phyloP scores from a whole-genome alignment of 2,329 filamentous ascomycete species.

The Fusarium nurragi region DNA sequence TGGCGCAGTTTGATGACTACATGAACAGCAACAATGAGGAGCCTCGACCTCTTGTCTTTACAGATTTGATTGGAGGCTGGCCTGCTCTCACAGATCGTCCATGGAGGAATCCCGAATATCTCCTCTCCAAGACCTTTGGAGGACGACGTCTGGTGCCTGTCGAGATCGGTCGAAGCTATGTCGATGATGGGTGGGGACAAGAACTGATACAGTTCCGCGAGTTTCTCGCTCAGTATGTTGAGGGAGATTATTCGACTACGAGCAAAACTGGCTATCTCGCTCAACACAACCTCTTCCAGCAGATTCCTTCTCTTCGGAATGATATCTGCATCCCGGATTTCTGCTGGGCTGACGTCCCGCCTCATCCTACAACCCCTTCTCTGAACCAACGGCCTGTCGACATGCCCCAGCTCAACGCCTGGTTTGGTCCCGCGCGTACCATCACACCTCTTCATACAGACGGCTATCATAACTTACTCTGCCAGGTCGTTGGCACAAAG shows the following conservation, averaged over 20 bases:
- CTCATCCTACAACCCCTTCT: slow-evolving; percentile 54
- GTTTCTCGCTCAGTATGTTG: slow-evolving; percentile 73
- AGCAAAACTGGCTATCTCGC: slow-evolving; percentile 78
- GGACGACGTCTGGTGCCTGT: slow-evolving; percentile 85
- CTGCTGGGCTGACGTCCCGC: slow-evolving; percentile 77
- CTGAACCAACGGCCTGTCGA: slow-evolving; percentile 56
- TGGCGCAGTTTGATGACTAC: slow-evolving; percentile 70
- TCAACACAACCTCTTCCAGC: slow-evolving; percentile 86
- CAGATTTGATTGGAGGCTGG: slow-evolving; percentile 72
- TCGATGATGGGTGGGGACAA: slow-evolving; percentile 86
- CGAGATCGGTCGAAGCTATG: slow-evolving; percentile 87
- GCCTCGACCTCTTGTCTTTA: slow-evolving; percentile 74
- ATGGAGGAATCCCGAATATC: slow-evolving; percentile 80
- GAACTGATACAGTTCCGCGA: slow-evolving; percentile 77
- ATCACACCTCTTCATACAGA: slow-evolving; percentile 95
- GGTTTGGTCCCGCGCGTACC: slow-evolving; percentile 88
- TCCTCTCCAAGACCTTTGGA: slow-evolving; percentile 76
- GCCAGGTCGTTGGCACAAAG: slow-evolving; percentile 89
- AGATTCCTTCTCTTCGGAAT: slow-evolving; percentile 78
- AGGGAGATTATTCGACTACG: slow-evolving; percentile 33
- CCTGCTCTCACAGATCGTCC: slow-evolving; percentile 73
- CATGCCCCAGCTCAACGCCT: slow-evolving; percentile 82
- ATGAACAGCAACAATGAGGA: slow-evolving; percentile 58
- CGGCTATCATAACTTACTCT: slow-evolving; percentile 90
- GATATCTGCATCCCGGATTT: slow-evolving; percentile 87